phyloP scores from a whole-genome alignment of 2,329 filamentous ascomycete species.

The Hypoxylon sp. region DNA sequence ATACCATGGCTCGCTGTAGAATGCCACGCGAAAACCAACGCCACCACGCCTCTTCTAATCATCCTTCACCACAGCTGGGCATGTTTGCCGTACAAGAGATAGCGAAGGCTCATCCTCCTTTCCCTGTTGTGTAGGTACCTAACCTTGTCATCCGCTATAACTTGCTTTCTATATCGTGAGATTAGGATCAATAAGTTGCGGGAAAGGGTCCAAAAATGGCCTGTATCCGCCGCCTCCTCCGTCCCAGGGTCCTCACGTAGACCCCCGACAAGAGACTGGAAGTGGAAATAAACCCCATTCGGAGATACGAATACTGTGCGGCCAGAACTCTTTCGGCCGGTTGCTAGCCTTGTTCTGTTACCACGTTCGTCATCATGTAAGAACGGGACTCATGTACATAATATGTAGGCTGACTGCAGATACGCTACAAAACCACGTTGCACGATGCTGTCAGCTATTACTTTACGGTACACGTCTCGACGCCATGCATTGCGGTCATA shows the following conservation, averaged over 20 bases:
- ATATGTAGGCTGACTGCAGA: conserved; percentile 43
- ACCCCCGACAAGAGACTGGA: conserved; percentile 22
- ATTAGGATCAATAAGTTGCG: conserved; percentile 24
- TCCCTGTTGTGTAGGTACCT: conserved; percentile 14
- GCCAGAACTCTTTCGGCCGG: conserved; percentile 28
- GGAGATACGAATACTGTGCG: conserved; percentile 33
- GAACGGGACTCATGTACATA: conserved; percentile 41
- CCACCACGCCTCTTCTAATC: conserved; percentile 11
- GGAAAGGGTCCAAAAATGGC: conserved; percentile 30
- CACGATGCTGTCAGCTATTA: conserved; percentile 43
- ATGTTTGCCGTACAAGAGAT: conserved; percentile 11
- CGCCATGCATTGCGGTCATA: conserved; percentile 23
- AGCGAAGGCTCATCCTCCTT: conserved; percentile 8
- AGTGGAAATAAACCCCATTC: conserved; percentile 34
- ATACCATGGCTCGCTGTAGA: conserved; percentile 33
- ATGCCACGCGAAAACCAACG: conserved; percentile 34
- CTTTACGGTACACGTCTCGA: conserved; percentile 27
- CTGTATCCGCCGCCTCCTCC: conserved; percentile 29
- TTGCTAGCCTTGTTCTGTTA: conserved; percentile 17
- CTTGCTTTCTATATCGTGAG: conserved; percentile 25
- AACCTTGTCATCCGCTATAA: neutral
- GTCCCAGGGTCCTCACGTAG: conserved; percentile 20
- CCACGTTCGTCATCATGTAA: conserved; percentile 37
- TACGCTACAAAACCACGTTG: conserved; percentile 41
- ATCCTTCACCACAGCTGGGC: conserved; percentile 2